Evolutionary conservation across 768 basidiomycete species (phyloP).

Genomic region (Asterophora lycoperdoides): DNA sequence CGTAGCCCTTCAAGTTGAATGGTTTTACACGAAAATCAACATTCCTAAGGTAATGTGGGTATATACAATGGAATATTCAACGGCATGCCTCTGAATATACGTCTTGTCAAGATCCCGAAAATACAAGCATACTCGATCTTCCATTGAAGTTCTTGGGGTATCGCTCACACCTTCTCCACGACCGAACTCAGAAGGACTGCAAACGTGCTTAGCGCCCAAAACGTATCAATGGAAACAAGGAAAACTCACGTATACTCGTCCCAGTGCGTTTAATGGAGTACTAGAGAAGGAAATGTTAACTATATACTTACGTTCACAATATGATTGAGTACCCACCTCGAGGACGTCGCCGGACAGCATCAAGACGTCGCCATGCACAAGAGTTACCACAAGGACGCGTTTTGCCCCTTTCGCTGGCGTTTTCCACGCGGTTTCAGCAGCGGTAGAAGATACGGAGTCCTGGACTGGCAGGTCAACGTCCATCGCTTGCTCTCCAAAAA

Average conservation of each 20-base stretch:
- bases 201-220: not conserved
- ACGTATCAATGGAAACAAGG: not conserved
- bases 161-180: not conserved
- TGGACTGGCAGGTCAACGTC: too few relatives aligned
- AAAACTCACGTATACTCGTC: constrained; percentile 38
- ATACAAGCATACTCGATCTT: too few relatives aligned
- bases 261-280: constrained; percentile 43
- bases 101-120: too few relatives aligned
- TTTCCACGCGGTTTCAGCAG: not conserved
- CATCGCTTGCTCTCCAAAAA: too few relatives aligned
- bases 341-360: constrained; percentile 39
- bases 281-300: constrained; percentile 18
- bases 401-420: constrained; percentile 4
- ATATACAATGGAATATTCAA: too few relatives aligned
- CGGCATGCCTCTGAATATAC: too few relatives aligned
- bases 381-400: constrained; percentile 26
- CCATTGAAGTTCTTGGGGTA: too few relatives aligned
- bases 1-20: too few relatives aligned
- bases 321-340: constrained; percentile 29
- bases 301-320: constrained; percentile 5
- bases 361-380: constrained; percentile 43
- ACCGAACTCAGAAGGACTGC: constrained; percentile 17
- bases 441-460: not conserved
- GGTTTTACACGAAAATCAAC: too few relatives aligned
- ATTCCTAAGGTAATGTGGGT: too few relatives aligned